These are phyloP conservation scores for Pittosporum tobira DNA, from an alignment of 129 eudicot species.

Conservation along the genomic window DNA sequence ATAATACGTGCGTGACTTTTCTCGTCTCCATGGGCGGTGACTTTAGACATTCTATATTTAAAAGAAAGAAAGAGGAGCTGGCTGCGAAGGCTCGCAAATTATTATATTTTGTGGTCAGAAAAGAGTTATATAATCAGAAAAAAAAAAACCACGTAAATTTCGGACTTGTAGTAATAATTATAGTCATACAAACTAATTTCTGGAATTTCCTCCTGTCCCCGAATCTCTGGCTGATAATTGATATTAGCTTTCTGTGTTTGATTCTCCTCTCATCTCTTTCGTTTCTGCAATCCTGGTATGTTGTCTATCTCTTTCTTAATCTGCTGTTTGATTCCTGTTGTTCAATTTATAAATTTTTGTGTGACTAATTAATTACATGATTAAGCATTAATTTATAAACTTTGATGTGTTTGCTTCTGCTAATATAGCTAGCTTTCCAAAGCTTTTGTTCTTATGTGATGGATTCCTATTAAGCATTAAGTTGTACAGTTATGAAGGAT, in stretches of 20 bases:
- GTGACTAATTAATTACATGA: not conserved
- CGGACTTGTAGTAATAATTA: too few relatives aligned
- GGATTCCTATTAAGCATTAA: too few relatives aligned
- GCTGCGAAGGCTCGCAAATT: too few relatives aligned
- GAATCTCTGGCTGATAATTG: not conserved
- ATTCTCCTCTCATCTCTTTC: not conserved
- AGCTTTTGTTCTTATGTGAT: too few relatives aligned
- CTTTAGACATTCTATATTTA: not conserved
- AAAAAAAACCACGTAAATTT: too few relatives aligned
- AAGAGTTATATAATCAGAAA: too few relatives aligned
- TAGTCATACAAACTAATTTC: too few relatives aligned
- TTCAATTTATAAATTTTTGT: not conserved
- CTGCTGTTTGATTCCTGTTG: not conserved
- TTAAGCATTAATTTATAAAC: not conserved
- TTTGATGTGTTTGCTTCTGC: not conserved
- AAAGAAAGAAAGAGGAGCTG: not conserved
- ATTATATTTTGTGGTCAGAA: too few relatives aligned
- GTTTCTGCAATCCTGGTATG: conserved; percentile 7
- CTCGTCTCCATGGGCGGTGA: not conserved
- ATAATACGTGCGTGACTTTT: not conserved
- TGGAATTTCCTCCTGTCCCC: too few relatives aligned
- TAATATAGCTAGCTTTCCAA: too few relatives aligned
- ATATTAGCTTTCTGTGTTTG: not conserved
- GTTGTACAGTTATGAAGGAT: too few relatives aligned
- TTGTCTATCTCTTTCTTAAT: not conserved